Base-by-base conservation (phyloP, 208 protist genomes). In the Trichomonas vaginalis region DNA sequence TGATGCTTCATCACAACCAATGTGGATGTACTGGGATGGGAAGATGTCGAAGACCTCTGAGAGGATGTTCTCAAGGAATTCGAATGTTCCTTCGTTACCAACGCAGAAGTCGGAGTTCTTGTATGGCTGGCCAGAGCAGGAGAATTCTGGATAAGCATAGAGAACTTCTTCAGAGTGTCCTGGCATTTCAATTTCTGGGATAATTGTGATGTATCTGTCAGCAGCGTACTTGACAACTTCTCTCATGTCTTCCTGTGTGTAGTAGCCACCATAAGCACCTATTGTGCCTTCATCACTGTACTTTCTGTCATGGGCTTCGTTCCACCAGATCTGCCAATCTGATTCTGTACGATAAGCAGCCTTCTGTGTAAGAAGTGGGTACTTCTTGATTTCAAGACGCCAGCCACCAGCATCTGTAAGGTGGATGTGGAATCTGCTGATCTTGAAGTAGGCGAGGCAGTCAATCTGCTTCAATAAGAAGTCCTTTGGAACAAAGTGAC, bases 131-230 rank as follows among this genome's bases (percentile, higher is more conserved):
- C 61, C 45, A 8, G n/a, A 42, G 51, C 51, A 83, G 40, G 27
- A 92, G 35, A 86, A 32, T 42, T 96, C 32, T 39, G 95, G 95
- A 48, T 86, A 96, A 39, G 39, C 48, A 6, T 14, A 21, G 42
- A 51, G 17, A 9, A 37, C 27, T n/a, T n/a, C 32, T 32, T 37
- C n/a, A 0, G 82, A n/a, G 46, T 96, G 95, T 8, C 80, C 95
- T 39, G 95, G 95, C 45, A 56, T 96, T 51, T 96, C 95, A 27
- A 96, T 83, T 61, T 96, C 95, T 40, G 95, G 95, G 39, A 96
- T 49, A 32, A 96, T 70, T 61, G 46, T 49, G 56, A 96, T 96
- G 12, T 10, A 15, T 83, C 95, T 51, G 0, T 61, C 27, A 10
- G 42, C 8, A 45, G 95, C 95, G 70, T 86, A 96, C 9, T 80